Evolutionary conservation across 129 eudicot species (phyloP), one percentile per base, ranked within the genome.

Genomic region (Ambrosia artemisiifolia): DNA sequence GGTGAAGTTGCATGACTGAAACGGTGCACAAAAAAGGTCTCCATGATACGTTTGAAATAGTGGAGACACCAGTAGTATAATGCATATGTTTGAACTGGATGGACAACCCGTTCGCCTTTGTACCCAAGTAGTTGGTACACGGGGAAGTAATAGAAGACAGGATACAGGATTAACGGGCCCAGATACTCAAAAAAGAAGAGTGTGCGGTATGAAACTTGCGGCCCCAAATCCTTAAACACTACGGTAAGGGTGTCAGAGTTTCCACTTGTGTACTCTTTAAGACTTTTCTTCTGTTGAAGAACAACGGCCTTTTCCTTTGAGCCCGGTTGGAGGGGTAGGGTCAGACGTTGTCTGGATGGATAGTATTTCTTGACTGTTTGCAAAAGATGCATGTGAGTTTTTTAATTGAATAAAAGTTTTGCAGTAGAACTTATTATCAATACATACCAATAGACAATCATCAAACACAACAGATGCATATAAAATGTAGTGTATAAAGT

Each of bases 1-100:
- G 99, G 99, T 30, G 99, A 95, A 6, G 99, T 95, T 46, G 99
- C 99, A 70, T 91, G 99, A 84, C 97, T 95, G 81, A 91, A 95
- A 33, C 97, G 95, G 78, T 95, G 97, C 67, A 95, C 90, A 50
- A 95, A 95, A 64, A 95, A 95, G n/a, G 97, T 95, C 63, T 95
- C 99, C 94, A 91, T 79, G 48, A 90, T 91, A 38, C 97, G 99
- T 54, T 95, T 95, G 85, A 88, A 86, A 70, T 91, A 95, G 83
- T 95, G 99, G 78, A 91, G 79, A 60, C 97, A 90, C 97, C 99
- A 95, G 86, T 90, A 88, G 79, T 90, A 95, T 48, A 87, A 56
- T 67, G 99, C 99, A 65, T 86, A 86, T 11, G 99, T 95, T 64
- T 95, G 99, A 71, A 83, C 94, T 0, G 99, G 97, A 81, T 80